Conservation (phyloP, 495 filamentous ascomycete genomes). For the Neurospora hispaniola region DNA sequence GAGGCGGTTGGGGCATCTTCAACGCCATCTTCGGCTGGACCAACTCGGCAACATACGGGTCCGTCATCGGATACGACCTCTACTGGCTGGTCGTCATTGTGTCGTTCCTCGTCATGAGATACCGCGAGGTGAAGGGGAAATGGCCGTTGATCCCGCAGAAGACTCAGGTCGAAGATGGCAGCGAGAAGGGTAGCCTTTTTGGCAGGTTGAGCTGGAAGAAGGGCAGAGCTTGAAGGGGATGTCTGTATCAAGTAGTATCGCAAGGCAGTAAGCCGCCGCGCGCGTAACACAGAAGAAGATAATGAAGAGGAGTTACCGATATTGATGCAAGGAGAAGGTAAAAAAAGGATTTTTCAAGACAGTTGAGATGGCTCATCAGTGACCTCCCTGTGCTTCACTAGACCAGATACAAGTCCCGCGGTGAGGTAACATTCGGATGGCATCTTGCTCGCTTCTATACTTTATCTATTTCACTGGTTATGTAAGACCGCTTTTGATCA, state of each 20-base stretch:
- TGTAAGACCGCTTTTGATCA: not conserved
- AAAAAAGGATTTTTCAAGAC: not conserved
- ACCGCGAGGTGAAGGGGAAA: conserved; percentile 55
- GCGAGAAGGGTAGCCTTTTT: not conserved
- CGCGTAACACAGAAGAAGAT: not conserved
- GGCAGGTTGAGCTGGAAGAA: not conserved
- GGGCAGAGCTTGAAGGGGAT: not conserved
- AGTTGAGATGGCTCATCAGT: not conserved
- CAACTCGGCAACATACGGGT: conserved; percentile 78
- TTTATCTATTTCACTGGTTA: not conserved
- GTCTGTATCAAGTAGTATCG: not conserved
- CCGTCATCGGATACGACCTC: conserved; percentile 77
- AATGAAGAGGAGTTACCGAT: not conserved
- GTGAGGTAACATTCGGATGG: not conserved
- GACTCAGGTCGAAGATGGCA: not conserved
- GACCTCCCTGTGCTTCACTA: not conserved
- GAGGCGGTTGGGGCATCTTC: conserved; percentile 84
- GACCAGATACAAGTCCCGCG: not conserved
- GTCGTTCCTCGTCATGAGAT: conserved; percentile 51
- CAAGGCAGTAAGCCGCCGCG: not conserved
- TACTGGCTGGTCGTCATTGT: conserved; percentile 69
- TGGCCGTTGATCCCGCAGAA: conserved; percentile 48
- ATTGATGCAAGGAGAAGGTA: not conserved
- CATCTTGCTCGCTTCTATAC: not conserved
- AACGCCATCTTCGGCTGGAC: conserved; percentile 77